Percentiles rank a stretch among this genome's conserved stretches.
These are phyloP conservation scores for Stachybotrys elegans DNA, from an alignment of 2,329 filamentous ascomycete genomes.

Conservation along the genomic window DNA sequence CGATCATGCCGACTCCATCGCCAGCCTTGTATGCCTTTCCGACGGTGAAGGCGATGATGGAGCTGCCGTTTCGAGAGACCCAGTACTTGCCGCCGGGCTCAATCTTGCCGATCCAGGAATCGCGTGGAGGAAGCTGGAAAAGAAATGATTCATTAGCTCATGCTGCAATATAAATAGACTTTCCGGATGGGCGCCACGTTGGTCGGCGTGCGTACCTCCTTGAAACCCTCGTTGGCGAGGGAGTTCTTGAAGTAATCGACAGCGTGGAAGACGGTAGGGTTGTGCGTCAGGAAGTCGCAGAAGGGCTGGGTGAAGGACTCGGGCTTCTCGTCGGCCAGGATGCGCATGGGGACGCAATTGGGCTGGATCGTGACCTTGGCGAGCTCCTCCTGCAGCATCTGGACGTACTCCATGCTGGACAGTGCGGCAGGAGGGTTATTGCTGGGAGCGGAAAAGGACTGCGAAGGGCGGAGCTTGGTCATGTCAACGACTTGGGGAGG, in stretches of 20 bases:
- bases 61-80: constrained; percentile 77
- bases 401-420: too few species aligned
- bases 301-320: constrained; percentile 78
- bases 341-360: constrained; percentile 22
- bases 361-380: background rate
- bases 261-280: constrained; percentile 90
- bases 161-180: background rate
- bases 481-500: too few species aligned
- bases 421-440: background rate
- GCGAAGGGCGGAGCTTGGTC: too few species aligned
- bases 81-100: constrained; percentile 84
- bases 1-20: constrained; percentile 83
- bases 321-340: constrained; percentile 37
- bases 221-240: constrained; percentile 68
- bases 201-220: constrained; percentile 60
- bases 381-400: too few species aligned
- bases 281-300: constrained; percentile 78
- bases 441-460: background rate
- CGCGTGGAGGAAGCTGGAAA: constrained; percentile 65
- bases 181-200: too few species aligned
- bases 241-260: constrained; percentile 74
- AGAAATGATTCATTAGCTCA: background rate
- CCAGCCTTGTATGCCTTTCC: constrained; percentile 77
- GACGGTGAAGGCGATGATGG: constrained; percentile 79
- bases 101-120: constrained; percentile 69